Conservation (phyloP, 2,329 filamentous ascomycete species). For the Metarhizium rileyi region DNA sequence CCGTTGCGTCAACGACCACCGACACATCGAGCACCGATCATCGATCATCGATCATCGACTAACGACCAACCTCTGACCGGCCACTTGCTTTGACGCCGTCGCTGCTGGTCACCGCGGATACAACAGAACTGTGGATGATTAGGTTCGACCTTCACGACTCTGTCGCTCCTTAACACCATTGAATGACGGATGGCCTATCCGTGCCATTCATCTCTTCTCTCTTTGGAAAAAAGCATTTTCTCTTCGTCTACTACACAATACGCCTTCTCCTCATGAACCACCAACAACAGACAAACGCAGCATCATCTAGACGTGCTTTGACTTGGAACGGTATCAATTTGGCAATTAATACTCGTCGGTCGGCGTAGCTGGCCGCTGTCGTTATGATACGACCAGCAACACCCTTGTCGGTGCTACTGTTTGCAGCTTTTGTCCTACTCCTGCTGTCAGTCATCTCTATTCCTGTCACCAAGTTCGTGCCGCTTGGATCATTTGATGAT, state of each 20-base stretch:
- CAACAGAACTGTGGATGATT: neutral
- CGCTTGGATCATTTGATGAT: constrained; percentile 66
- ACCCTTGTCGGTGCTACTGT: constrained; percentile 75
- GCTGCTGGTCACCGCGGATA: neutral
- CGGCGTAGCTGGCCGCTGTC: constrained; percentile 16
- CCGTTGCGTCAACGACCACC: neutral
- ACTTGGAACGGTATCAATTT: neutral
- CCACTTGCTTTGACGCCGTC: neutral
- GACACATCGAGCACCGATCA: neutral
- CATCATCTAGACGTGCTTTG: neutral
- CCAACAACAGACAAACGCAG: neutral
- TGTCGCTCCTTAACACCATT: neutral
- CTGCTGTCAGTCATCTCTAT: constrained; percentile 85
- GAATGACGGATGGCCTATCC: neutral
- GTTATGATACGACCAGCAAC: constrained; percentile 87
- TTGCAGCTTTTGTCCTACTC: constrained; percentile 75
- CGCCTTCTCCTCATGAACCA: constrained; percentile 2
- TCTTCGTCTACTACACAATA: neutral
- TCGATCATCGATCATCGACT: neutral
- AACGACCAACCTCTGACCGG: neutral
- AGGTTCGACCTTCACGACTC: neutral
- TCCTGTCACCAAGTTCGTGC: constrained; percentile 77
- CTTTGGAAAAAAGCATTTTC: neutral
- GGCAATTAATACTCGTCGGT: constrained; percentile 11
- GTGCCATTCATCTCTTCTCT: neutral